Evolutionary conservation across 192 early-diverging fungal genomes (phyloP), one percentile per base, ranked within the genome.

Genomic region (Coemansia aciculifera): DNA sequence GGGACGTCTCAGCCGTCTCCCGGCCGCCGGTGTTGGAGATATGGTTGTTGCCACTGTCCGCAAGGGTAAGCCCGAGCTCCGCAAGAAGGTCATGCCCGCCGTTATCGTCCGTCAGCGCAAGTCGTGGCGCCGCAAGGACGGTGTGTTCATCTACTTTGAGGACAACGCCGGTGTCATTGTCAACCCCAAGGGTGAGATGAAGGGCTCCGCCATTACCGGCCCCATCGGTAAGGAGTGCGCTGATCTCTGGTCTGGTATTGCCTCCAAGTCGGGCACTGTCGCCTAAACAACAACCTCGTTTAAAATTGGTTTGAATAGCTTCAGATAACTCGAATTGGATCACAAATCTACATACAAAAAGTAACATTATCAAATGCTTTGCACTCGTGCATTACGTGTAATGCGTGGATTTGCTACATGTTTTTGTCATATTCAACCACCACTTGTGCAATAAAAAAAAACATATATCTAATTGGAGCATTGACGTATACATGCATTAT

Each of bases 111-210:
- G 98, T 72, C 98, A 99, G 88, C 90, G 98, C 79, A 99, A 98
- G 91, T 89, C 96, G 61, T 99, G 98, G 98, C 90, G 98, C 81
- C 90, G 98, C 70, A 86, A 90, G 84, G 98, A 99, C 79, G 98
- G 98, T 84, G 93, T 99, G 85, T 98, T 92, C 89, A 90, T 98
- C 70, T 98, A 96, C 90, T 98, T 98, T 78, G 95, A 97, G 86
- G 98, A 99, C 88, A 99, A 99, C 89, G 98, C 98, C 71, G 98
- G 98, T 90, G 98, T 99, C 67, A 98, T 98, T 79, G 98, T 98
- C 81, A 99, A 98, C 92, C 93, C 93, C 73, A 96, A 97, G 90
- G 96, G 96, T 81, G 96, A 98, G 83, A 98, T 98, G 96, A 98
- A 98, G 88, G 98, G 98, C 77, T 98, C 97, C 64, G 98, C 95